Conservation (phyloP, 495 filamentous ascomycete genomes). For the Bacidia gigantensis region DNA sequence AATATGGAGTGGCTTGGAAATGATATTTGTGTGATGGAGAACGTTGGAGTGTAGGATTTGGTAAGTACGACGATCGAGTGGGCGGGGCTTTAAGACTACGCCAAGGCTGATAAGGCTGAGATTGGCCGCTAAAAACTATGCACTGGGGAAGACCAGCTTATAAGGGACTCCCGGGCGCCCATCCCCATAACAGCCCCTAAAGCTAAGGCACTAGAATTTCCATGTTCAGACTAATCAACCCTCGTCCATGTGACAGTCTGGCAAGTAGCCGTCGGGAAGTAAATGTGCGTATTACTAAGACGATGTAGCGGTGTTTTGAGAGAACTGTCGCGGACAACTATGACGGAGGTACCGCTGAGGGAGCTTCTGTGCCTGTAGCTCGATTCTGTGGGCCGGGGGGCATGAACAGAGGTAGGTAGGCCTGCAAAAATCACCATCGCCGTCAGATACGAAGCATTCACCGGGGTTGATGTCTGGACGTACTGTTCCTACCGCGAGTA, state of each 20-base stretch:
- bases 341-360: conserved; percentile 31
- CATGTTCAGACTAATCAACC: too few relatives aligned
- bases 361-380: conserved; percentile 31
- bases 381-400: conserved; percentile 35
- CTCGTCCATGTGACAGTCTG: too few relatives aligned
- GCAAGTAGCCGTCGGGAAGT: too few relatives aligned
- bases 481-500: conserved; percentile 65
- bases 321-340: conserved; percentile 7
- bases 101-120: too few relatives aligned
- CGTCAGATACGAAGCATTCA: conserved; percentile 9
- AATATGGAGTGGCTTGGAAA: conserved; percentile 1
- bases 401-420: conserved; percentile 76
- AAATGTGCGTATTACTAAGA: too few relatives aligned
- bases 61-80: too few relatives aligned
- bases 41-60: neutral
- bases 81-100: neutral
- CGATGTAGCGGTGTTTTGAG: too few relatives aligned
- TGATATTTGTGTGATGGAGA: neutral
- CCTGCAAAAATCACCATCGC: conserved; percentile 26
- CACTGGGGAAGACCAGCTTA: too few relatives aligned
- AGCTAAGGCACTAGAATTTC: too few relatives aligned
- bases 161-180: too few relatives aligned
- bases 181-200: too few relatives aligned
- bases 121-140: too few relatives aligned
- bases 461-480: conserved; percentile 9